Percentiles rank a stretch among this genome's conserved stretches.
Evolutionary conservation across 1,284 basidiomycete genomes (phyloP).

Genomic region (Schizopora paradoxa): DNA sequence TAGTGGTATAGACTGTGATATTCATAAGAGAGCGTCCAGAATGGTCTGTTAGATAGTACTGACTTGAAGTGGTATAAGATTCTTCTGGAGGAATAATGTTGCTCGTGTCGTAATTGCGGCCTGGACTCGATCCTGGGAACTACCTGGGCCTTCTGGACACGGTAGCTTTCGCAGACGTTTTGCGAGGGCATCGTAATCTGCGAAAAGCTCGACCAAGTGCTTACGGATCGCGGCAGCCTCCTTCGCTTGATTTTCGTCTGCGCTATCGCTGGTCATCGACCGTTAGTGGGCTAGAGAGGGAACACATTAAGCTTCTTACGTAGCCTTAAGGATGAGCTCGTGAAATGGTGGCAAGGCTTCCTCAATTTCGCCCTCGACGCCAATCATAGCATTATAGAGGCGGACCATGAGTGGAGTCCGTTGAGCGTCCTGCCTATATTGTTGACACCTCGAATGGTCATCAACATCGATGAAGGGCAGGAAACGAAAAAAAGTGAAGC

Average conservation of each 20-base stretch:
- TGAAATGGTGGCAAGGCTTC: slow-evolving; percentile 66
- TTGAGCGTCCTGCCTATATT: slow-evolving; percentile 69
- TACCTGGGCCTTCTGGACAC: slow-evolving; percentile 49
- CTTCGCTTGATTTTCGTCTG: slow-evolving; percentile 55
- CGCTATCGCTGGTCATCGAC: slow-evolving; percentile 33
- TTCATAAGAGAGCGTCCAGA: slow-evolving; percentile 1
- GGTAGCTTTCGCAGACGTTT: slow-evolving; percentile 79
- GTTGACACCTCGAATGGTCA: slow-evolving; percentile 54
- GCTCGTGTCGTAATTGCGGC: slow-evolving; percentile 75
- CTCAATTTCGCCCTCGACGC: slow-evolving; percentile 75
- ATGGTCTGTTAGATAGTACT: slow-evolving; percentile 18
- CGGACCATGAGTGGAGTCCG: slow-evolving; percentile 59
- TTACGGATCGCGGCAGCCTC: slow-evolving; percentile 73
- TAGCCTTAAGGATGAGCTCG: slow-evolving; percentile 53
- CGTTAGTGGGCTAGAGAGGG: slow-evolving; percentile 1
- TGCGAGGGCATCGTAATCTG: slow-evolving; percentile 83
- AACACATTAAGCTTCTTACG: no score
- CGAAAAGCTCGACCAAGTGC: slow-evolving; percentile 76
- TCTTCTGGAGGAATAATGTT: slow-evolving; percentile 79
- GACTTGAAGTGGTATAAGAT: slow-evolving; percentile 82
- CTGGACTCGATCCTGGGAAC: slow-evolving; percentile 82
- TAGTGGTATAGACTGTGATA: slow-evolving; percentile 54
- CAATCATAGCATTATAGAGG: slow-evolving; percentile 71
- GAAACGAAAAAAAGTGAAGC: slow-evolving; percentile 26
- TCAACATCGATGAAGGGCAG: slow-evolving; percentile 9